Percentiles rank a stretch among this genome's conserved stretches.
Conservation (phyloP, 2,329 filamentous ascomycete genomes). For the Ceratocystis harringtonii region DNA sequence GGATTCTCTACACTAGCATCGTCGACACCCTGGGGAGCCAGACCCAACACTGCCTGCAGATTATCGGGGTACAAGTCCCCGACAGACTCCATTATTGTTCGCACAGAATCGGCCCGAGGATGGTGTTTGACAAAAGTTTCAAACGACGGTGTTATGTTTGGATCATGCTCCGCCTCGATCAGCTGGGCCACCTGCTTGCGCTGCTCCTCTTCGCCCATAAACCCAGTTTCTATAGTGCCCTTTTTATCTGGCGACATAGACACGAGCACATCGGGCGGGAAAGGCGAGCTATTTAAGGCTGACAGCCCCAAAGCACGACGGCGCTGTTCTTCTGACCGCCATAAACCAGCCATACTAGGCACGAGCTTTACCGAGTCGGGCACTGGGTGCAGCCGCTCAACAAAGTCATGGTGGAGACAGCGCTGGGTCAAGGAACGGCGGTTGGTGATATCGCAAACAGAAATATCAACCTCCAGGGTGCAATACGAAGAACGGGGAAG, state of each 20-base stretch:
- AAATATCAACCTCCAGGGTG: constrained; percentile 76
- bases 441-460: constrained; percentile 77
- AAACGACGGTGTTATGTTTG: constrained; percentile 36
- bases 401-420: constrained; percentile 74
- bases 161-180: constrained; percentile 46
- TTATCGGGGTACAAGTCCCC: constrained; percentile 70
- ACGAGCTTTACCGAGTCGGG: constrained; percentile 64
- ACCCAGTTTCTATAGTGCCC: constrained; percentile 46
- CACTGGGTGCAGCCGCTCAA: constrained; percentile 52
- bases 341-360: constrained; percentile 83
- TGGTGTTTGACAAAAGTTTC: constrained; percentile 46
- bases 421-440: constrained; percentile 59
- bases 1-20: constrained; percentile 19
- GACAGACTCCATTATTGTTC: constrained; percentile 67
- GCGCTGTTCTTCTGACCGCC: constrained; percentile 75
- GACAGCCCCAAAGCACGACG: constrained; percentile 35
- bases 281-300: constrained; percentile 20
- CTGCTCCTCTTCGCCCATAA: constrained; percentile 87
- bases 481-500: constrained; percentile 76
- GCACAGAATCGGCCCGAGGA: constrained; percentile 44
- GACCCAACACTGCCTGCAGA: constrained; percentile 34
- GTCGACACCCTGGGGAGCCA: constrained; percentile 22
- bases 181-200: constrained; percentile 48
- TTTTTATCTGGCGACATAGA: constrained; percentile 67
- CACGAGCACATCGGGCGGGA: constrained; percentile 64